Base-by-base conservation (phyloP, 208 protist genomes). In the Endotrypanum monterogeii region DNA sequence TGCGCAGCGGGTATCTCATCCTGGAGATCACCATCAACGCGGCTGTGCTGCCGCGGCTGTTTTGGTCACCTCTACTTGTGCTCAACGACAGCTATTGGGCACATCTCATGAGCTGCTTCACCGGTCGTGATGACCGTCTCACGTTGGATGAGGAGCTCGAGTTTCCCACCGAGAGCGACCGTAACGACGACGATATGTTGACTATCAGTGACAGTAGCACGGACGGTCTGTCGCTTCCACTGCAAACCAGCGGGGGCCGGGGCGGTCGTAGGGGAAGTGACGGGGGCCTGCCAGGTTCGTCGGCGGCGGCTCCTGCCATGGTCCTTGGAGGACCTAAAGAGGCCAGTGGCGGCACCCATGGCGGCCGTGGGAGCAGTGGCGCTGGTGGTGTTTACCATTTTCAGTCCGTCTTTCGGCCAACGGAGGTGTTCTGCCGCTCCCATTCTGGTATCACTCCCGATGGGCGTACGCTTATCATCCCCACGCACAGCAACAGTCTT, bases 1-100 rank as follows among this genome's bases (percentile, higher is more conserved):
- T 96, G 20, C 80, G 82, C 35, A 83, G 83, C 67, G 91, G 89
- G 37, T 83, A 91, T 54, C 79, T 96, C 16, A 69, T 94, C n/a
- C 84, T 94, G 6, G 83, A 91, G 61, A 69, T 96, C 20, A 82
- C 78, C n/a, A 71, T 95, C 28, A 58, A 80, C 57, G 28, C 65
- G 37, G 76, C 71, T 7, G 68, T 71, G 74, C 74, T 83, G 70
- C 79, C 74, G 30, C 16, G 25, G 28, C 65, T 52, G 58, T 82
- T 76, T 48, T 85, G 81, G 78, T 83, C 68, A 0, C 78, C 79
- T 51, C 80, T 52, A 44, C 50, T 74, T 41, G 14, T 83, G 28
- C 60, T 78, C 8, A 68, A 86, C 35, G 79, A 83, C 23, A 48
- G 65, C 30, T 28, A 52, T 46, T 96, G 91, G 91, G 46, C 39